These are phyloP conservation scores for Hirschfeldia incana DNA, from an alignment of 345 rosid species.

Conservation along the genomic window DNA sequence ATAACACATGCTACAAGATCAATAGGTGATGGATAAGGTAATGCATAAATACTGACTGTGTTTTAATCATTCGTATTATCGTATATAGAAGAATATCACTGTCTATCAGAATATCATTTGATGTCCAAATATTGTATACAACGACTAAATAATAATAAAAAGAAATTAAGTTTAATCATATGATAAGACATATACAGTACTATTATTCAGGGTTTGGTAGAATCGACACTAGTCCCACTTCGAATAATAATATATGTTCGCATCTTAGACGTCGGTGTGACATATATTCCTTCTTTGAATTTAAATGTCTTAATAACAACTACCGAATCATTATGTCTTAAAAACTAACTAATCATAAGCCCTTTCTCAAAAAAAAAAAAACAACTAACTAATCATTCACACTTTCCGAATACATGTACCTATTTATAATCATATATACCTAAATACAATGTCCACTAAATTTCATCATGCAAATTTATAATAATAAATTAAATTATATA, in stretches of 20 bases:
- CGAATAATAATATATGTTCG: neutral
- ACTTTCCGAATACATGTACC: constrained; percentile 9
- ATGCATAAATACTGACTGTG: neutral
- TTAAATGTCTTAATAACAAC: constrained; percentile 7
- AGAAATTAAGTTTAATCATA: neutral
- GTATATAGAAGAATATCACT: neutral
- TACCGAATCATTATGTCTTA: constrained; percentile 17
- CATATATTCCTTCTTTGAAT: neutral
- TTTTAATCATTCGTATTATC: neutral
- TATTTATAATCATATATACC: neutral
- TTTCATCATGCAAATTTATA: neutral
- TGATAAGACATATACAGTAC: too few species aligned
- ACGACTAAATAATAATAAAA: neutral
- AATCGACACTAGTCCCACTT: constrained; percentile 2
- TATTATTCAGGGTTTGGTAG: constrained; percentile 16
- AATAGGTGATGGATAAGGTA: neutral
- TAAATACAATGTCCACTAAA: constrained; percentile 7
- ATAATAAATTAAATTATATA: neutral
- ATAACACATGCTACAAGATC: neutral
- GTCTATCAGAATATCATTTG: neutral
- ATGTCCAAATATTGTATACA: neutral
- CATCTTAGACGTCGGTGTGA: constrained; percentile 18
- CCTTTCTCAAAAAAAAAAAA: too few species aligned
- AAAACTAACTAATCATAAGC: constrained; percentile 30
- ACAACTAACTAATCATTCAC: constrained; percentile 26